phyloP scores from a whole-genome alignment of 208 protist genomes.

The Leishmania tropica region DNA sequence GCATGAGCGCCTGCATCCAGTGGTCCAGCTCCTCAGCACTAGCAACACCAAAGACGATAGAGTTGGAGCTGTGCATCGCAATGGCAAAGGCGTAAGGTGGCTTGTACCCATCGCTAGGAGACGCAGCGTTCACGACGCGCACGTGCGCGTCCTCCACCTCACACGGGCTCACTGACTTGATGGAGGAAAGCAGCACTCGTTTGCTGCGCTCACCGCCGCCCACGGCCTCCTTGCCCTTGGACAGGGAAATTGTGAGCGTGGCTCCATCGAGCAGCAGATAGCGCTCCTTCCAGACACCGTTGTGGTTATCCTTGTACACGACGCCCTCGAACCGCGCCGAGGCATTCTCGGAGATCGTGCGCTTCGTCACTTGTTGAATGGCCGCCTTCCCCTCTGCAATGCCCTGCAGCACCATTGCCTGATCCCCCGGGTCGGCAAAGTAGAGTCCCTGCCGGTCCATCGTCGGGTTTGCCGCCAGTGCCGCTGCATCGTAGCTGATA shows the following conservation, averaged over 20 bases:
- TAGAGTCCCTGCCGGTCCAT: slow-evolving; percentile 40
- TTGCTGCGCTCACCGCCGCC: slow-evolving; percentile 67
- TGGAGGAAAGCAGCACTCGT: slow-evolving; percentile 57
- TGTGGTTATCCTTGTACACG: slow-evolving; percentile 81
- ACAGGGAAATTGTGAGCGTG: slow-evolving; percentile 79
- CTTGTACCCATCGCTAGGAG: slow-evolving; percentile 25
- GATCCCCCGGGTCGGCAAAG: slow-evolving; percentile 45
- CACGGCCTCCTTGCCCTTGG: slow-evolving; percentile 60
- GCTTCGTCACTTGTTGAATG: slow-evolving; percentile 44
- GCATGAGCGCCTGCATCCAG: slow-evolving; percentile 72
- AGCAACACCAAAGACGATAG: slow-evolving; percentile 71
- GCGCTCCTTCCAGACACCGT: slow-evolving; percentile 85
- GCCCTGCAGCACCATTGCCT: slow-evolving; percentile 49
- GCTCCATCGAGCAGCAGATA: slow-evolving; percentile 59
- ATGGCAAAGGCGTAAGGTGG: slow-evolving; percentile 74
- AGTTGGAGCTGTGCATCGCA: slow-evolving; percentile 64
- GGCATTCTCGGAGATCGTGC: slow-evolving; percentile 41
- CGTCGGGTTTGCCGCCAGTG: slow-evolving; percentile 36
- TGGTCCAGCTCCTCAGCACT: slow-evolving; percentile 62
- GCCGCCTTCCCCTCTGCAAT: slow-evolving; percentile 70
- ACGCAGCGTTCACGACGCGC: slow-evolving; percentile 15
- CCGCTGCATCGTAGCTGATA: slow-evolving; percentile 43
- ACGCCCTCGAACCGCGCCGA: slow-evolving; percentile 64
- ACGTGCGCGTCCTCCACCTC: slow-evolving; percentile 52
- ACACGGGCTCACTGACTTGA: slow-evolving; percentile 71